Base-by-base conservation (phyloP, 2,329 filamentous ascomycete genomes). In the Pyrenophora graminea region DNA sequence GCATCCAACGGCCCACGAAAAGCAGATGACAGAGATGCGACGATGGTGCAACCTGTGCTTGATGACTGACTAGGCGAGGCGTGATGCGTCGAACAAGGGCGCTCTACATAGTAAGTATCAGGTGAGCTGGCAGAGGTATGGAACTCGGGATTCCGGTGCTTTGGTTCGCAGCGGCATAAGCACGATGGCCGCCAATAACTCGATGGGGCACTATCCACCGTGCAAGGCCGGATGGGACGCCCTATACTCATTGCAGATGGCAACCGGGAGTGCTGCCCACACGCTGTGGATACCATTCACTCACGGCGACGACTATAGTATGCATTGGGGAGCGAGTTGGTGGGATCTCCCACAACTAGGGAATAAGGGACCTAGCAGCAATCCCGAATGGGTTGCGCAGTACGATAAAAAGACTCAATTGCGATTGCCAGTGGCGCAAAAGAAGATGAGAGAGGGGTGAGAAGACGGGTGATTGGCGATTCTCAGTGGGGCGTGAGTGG, bases 151-250 rank as follows among this genome's bases (percentile, higher is more conserved):
- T 47, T 30, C 53, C 53, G 51, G 43, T 19, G 30, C 36, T 13
- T 34, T 45, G 55, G 55, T 45, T 56, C 50, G 43, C 46, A 57
- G 52, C 55, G 58, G 62, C 39, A 60, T 56, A 45, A 57, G 56
- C 57, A 58, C 58, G 55, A 47, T 51, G 48, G 48, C 39, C 41
- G 19, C 25, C 39, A 41, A 36, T 30, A 36, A 21, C 3, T 30
- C 9, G 27, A 30, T 30, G 27, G 27, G 27, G 27, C 27, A 30
- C 27, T 13, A 30, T 30, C 27, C 27, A 30, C 10, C 9, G 9
- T 12, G 27, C 9, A 30, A 30, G 27, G 9, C 12, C 8, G 27
- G 10, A 4, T 30, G 8, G 27, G 3, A 30, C 4, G 27, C 9
- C 27, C 27, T 30, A 9, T 30, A 9, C 7, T 30, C 2, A 12